These are phyloP conservation scores for Pyrus communis DNA, from an alignment of 306 rosid genomes.

Conservation along the genomic window DNA sequence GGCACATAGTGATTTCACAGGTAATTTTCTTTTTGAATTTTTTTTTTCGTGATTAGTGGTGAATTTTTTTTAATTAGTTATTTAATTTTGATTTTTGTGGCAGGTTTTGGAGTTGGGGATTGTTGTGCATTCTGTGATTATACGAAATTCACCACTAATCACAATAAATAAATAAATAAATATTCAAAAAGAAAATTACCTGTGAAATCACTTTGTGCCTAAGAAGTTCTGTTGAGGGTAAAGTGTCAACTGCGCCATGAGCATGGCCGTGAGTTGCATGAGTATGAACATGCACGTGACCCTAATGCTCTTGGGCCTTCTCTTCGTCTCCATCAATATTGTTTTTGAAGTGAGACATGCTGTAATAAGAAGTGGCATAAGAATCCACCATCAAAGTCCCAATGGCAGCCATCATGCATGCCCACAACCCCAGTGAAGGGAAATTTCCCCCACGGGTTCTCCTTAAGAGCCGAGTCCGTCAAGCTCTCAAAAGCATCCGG, in stretches of 20 bases:
- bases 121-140: conserved; percentile 35
- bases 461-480: no score
- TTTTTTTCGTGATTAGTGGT: no score
- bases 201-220: conserved; percentile 67
- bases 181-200: conserved; percentile 17
- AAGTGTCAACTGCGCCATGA: conserved; percentile 33
- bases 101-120: conserved; percentile 82
- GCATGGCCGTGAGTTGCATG: conserved; percentile 69
- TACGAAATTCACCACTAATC: not conserved
- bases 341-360: not conserved
- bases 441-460: no score
- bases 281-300: conserved; percentile 47
- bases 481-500: no score
- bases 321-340: conserved; percentile 26
- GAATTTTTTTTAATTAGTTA: not conserved
- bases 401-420: no score
- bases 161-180: not conserved
- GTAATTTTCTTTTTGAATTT: conserved; percentile 13
- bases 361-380: conserved; percentile 55
- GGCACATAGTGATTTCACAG: conserved; percentile 69
- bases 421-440: no score
- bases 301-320: conserved; percentile 23
- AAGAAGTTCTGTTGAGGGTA: conserved; percentile 31
- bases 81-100: not conserved
- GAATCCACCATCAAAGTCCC: conserved; percentile 43